Evolutionary conservation across 805 yeast species (phyloP).

Genomic region (Wickerhamomyces chaumierensis): DNA sequence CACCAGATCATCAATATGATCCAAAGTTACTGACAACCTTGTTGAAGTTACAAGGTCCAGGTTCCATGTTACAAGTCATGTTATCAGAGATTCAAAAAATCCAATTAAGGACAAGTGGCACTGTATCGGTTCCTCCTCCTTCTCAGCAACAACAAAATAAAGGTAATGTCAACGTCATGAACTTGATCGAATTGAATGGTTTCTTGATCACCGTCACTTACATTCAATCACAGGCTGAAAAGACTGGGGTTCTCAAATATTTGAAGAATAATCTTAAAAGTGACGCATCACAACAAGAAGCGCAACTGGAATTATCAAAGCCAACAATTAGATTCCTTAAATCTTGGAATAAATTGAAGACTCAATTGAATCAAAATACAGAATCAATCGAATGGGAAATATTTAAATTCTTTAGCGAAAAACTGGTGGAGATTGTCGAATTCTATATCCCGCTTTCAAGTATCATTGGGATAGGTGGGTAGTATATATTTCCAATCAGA

Average conservation of each 20-base stretch:
- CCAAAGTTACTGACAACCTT: slow-evolving; percentile 8
- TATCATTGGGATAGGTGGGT: no score
- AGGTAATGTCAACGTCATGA: slow-evolving; percentile 7
- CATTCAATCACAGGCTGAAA: slow-evolving; percentile 7
- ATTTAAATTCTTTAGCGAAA: slow-evolving; percentile 8
- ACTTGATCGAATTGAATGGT: slow-evolving; percentile 11
- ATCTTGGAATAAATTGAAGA: no score
- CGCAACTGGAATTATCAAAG: no score
- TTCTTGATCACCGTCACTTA: slow-evolving; percentile 7
- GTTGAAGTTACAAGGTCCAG: slow-evolving; percentile 11
- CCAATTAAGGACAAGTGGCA: slow-evolving; percentile 3
- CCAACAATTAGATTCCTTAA: no score
- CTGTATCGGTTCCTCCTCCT: no score
- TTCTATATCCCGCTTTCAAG: slow-evolving; percentile 1
- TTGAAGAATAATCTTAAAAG: no score
- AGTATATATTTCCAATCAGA: no score
- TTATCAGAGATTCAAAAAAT: slow-evolving; percentile 9
- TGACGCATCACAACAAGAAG: no score
- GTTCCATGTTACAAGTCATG: slow-evolving; percentile 11
- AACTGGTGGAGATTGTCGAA: slow-evolving; percentile 11
- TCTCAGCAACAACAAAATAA: no score
- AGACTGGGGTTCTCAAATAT: not conserved
- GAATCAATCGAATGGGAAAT: slow-evolving; percentile 2
- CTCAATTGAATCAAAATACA: no score
- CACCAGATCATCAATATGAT: slow-evolving; percentile 11